Evolutionary conservation across 768 basidiomycete species (phyloP), one percentile per base, ranked within the genome.

Genomic region (Tremella fuciformis): DNA sequence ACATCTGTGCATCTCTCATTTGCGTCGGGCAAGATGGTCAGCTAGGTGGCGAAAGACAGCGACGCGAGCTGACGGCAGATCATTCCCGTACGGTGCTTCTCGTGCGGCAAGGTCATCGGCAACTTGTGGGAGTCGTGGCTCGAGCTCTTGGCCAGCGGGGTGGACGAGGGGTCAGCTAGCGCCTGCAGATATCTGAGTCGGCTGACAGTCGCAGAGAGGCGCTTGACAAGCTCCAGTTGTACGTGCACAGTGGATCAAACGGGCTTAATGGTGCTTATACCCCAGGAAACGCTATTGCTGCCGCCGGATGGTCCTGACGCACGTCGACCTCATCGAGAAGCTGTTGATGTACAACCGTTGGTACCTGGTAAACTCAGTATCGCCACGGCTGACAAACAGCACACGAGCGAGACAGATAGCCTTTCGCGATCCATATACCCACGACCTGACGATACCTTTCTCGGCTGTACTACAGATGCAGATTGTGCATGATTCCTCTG

Each of bases 311-410:
- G 89, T 98, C 4, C 80, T 97, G 54, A 97, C 94, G 0, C 94
- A 98, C 76, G 94, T 97, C 56, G 94, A 97, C 78, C 82, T 97
- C 63, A 97, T 97, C 66, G 94, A 97, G 79, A 97, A 97, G 78
- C 82, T 97, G 16, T 80, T 98, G 21, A 91, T 94, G 70, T 98
- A 94, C 77, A 94, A 93, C 77, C 91, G 92, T 96, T 11, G 6
- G 29, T 34, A 4, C 29, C 4, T 34, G 6, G 11, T 11, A 4
- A 34, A 6, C 29, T 34, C 6, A 4, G 6, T 34, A 34, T 4
- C 29, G 6, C 6, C 29, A 11, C 6, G 48, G 52, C 48, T 55
- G 37, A 55, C 57, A 3, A n/a, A 8, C 40, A 62, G 60, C 60
- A 41, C 50, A 57, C 55, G 60, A 62, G 22, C 50, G 51, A 42